Base-by-base conservation (phyloP, 257 asterid species). In the Solanum tarijense region DNA sequence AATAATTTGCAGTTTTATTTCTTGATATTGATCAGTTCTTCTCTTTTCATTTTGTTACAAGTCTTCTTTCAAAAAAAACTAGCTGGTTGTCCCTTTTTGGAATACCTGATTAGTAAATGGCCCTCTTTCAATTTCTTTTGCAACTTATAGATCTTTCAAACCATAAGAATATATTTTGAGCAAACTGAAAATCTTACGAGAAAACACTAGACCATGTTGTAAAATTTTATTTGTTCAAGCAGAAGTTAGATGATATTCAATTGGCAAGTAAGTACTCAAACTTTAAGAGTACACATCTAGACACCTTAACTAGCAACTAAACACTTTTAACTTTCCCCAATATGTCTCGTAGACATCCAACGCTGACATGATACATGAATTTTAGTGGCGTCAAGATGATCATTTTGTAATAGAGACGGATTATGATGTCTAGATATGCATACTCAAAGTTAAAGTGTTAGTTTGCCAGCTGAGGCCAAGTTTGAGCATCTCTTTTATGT, bases 301-400 rank as follows among this genome's bases (percentile, higher is more conserved):
- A 55, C n/a, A 55, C 2, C 10, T 55, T 0, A 55, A 55, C 65
- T 55, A 55, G 65, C 65, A 55, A 55, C 65, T 55, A 2, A 52
- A 52, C 65, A 2, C 62, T 52, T 52, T 5, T 0, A 46, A 5
- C 46, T 39, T 9, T 4, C 1, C 12, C 46, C 12, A 39, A 0
- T 9, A 8, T 55, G 65, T 55, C 66, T 55, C 25, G 10, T 55
- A 10, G n/a, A 55, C 65, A 55, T 0, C 65, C 65, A 55, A 20
- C 25, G 2, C 11, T 55, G 0, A 55, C 1, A 0, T 1, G 65
- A 7, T 0, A 55, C 11, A 55, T 55, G 25, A 55, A 55, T 55
- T 55, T 55, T 55, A 55, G 25, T 55, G 25, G 66, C 7, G 5
- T 55, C 25, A 20, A 55, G 66, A 1, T 7, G 11, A 55, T 7